phyloP scores from a whole-genome alignment of 2,329 filamentous ascomycete genomes.

The Venturia carpophila region DNA sequence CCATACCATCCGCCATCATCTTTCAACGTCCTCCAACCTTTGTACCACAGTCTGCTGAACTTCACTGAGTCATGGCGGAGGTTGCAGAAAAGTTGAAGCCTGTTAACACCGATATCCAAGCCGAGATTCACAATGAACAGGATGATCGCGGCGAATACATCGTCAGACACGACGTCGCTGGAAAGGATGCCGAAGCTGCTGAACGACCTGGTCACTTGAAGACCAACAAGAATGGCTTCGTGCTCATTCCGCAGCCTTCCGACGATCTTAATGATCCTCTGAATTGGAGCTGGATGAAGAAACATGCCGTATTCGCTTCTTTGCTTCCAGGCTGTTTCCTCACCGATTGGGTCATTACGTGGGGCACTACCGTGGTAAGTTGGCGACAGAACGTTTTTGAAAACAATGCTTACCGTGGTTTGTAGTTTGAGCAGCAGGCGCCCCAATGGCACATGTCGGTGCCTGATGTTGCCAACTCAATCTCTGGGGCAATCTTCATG shows the following conservation, averaged over 20 bases:
- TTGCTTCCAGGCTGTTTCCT: conserved; percentile 23
- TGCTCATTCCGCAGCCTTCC: conserved; percentile 27
- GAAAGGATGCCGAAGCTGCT: conserved; percentile 8
- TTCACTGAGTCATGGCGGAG: background rate
- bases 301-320: conserved; percentile 24
- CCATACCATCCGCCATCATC: background rate
- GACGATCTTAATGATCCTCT: conserved; percentile 27
- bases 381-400: background rate
- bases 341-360: conserved; percentile 23
- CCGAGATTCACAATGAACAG: background rate
- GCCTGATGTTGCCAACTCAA: conserved; percentile 20
- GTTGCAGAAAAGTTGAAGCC: background rate
- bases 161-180: background rate
- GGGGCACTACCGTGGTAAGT: conserved; percentile 19
- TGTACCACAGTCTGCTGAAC: background rate
- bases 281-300: conserved; percentile 28
- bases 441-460: conserved; percentile 19
- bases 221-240: conserved; percentile 18
- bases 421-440: conserved; percentile 17
- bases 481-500: conserved; percentile 22
- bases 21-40: background rate
- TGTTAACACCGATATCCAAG: background rate
- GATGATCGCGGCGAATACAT: background rate
- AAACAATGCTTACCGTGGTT: background rate
- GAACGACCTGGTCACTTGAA: conserved; percentile 9